Evolutionary conservation across 2,329 filamentous ascomycete species (phyloP).

Genomic region (Cordyceps javanica): DNA sequence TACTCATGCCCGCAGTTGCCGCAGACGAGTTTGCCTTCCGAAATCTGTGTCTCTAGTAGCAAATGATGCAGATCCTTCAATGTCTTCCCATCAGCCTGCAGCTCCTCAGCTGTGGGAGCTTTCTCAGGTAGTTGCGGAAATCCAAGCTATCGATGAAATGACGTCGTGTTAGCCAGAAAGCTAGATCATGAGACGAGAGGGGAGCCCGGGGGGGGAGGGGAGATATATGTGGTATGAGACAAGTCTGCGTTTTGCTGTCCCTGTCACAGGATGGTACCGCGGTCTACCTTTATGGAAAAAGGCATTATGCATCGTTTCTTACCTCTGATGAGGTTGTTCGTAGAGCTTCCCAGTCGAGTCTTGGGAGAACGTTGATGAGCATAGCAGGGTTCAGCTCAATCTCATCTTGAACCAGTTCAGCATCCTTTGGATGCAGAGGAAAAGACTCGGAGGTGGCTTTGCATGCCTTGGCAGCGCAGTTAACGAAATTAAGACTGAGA

Average conservation of each 20-base stretch:
- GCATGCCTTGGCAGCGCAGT: conserved; percentile 93
- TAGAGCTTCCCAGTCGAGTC: conserved; percentile 83
- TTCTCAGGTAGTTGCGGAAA: conserved; percentile 66
- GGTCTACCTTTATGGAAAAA: neutral
- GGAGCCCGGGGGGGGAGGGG: neutral
- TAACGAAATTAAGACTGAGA: conserved; percentile 91
- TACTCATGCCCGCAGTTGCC: conserved; percentile 92
- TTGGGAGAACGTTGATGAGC: conserved; percentile 75
- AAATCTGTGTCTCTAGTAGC: conserved; percentile 83
- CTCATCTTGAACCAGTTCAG: conserved; percentile 83
- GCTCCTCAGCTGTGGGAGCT: conserved; percentile 56
- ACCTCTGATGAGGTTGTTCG: conserved; percentile 72
- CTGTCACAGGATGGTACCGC: neutral
- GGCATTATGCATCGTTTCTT: conserved; percentile 19
- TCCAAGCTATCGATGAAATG: conserved; percentile 53
- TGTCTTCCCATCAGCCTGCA: conserved; percentile 60
- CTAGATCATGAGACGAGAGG: neutral
- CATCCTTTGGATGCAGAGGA: conserved; percentile 87
- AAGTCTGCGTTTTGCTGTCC: neutral
- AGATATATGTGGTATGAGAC: neutral
- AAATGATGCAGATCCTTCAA: conserved; percentile 74
- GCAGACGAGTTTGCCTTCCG: conserved; percentile 83
- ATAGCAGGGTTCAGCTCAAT: conserved; percentile 76
- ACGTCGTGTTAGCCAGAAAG: neutral
- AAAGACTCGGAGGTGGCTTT: conserved; percentile 75